Conservation (phyloP, 495 filamentous ascomycete species). For the Penicillium canariense region DNA sequence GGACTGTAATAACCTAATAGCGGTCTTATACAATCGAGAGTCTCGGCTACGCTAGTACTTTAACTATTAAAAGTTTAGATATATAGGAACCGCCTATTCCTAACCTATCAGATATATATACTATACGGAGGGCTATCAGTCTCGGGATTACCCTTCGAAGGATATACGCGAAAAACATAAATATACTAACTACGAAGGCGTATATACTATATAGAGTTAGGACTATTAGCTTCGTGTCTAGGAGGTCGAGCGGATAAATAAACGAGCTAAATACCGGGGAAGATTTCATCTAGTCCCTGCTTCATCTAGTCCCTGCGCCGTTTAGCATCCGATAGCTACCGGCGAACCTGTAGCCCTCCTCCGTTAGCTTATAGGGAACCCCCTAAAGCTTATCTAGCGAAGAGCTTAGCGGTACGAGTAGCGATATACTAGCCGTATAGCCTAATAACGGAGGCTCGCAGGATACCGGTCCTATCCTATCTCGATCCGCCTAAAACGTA, state of each 20-base stretch:
- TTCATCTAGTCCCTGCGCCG: neutral
- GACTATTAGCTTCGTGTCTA: neutral
- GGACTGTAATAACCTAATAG: neutral
- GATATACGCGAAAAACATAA: neutral
- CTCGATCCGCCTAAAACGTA: too few relatives aligned
- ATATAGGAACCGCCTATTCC: conserved; percentile 7
- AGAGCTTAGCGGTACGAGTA: neutral
- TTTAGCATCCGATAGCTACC: neutral
- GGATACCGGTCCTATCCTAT: neutral
- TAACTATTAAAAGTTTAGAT: conserved; percentile 1
- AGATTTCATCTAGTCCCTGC: too few relatives aligned
- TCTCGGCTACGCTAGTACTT: conserved; percentile 1
- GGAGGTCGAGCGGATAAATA: neutral
- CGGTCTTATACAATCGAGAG: neutral
- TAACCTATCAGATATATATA: neutral
- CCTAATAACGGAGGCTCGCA: neutral
- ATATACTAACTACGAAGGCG: conserved; percentile 7
- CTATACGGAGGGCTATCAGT: neutral
- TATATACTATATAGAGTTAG: neutral
- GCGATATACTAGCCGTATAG: neutral
- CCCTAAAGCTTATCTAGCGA: neutral
- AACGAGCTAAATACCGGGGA: neutral
- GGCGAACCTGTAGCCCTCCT: neutral
- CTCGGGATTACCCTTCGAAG: neutral
- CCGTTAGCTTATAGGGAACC: neutral